Percentiles rank a stretch among this genome's conserved stretches.
Conservation (phyloP, 805 yeast genomes). For the Saccharomycopsis selenospora region DNA sequence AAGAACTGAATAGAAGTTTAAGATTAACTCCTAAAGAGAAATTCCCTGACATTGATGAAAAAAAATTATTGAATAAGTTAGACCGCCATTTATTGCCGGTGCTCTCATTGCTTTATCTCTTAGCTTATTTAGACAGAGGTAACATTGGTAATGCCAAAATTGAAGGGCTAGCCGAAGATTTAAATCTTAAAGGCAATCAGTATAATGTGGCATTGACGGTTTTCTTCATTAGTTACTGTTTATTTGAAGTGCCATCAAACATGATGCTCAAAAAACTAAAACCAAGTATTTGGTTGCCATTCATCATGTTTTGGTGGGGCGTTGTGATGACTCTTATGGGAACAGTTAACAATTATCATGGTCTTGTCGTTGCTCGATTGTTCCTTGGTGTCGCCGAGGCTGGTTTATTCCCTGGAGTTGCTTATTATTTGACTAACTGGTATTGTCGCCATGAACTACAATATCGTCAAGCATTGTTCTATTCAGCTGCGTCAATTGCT, state of each 20-base stretch:
- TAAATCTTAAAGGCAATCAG: constrained; percentile 32
- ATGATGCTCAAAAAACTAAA: constrained; percentile 29
- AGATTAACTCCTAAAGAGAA: constrained; percentile 10
- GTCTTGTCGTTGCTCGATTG: constrained; percentile 30
- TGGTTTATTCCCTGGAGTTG: constrained; percentile 38
- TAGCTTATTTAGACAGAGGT: constrained; percentile 30
- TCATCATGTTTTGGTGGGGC: constrained; percentile 35
- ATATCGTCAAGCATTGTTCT: constrained; percentile 32
- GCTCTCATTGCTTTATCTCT: constrained; percentile 27
- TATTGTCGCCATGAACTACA: constrained; percentile 34
- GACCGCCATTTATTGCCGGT: constrained; percentile 25
- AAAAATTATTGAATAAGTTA: constrained; percentile 25
- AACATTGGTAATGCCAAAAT: constrained; percentile 31
- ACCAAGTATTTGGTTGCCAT: constrained; percentile 31
- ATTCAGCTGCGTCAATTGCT: constrained; percentile 31
- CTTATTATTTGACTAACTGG: constrained; percentile 33
- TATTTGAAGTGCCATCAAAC: constrained; percentile 36
- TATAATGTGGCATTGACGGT: constrained; percentile 37
- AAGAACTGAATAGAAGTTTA: neutral
- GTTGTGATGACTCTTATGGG: constrained; percentile 32
- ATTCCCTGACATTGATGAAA: constrained; percentile 21
- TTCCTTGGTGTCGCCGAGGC: constrained; percentile 38
- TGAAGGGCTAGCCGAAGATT: constrained; percentile 30
- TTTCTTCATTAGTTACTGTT: constrained; percentile 35
- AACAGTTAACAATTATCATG: constrained; percentile 26